phyloP scores from a whole-genome alignment of 2,329 filamentous ascomycete genomes.

The Thielaviopsis musarum region DNA sequence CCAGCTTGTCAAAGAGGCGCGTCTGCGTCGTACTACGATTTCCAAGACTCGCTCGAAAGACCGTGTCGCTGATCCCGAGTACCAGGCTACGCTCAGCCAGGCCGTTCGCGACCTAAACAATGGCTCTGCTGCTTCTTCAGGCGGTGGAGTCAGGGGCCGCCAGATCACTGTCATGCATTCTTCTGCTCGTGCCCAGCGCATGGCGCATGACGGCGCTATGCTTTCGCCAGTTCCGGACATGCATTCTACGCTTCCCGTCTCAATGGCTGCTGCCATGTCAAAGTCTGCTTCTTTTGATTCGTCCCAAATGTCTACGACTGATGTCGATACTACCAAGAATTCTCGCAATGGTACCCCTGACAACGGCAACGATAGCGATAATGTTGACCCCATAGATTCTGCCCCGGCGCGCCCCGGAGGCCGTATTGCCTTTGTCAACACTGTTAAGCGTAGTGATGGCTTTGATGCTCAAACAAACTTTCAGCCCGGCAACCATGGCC shows the following conservation, averaged over 20 bases:
- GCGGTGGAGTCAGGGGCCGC: constrained; percentile 43
- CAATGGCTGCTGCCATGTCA: constrained; percentile 20
- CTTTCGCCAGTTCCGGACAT: constrained; percentile 8
- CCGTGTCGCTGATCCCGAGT: constrained; percentile 19
- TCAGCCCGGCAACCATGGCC: constrained; percentile 4
- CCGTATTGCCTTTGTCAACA: constrained; percentile 50
- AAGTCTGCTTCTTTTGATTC: constrained; percentile 12
- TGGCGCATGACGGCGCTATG: constrained; percentile 41
- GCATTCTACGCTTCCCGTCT: constrained; percentile 22
- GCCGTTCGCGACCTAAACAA: neutral
- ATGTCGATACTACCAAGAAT: constrained; percentile 2
- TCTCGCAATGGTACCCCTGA: constrained; percentile 2
- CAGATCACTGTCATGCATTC: constrained; percentile 49
- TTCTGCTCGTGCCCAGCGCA: constrained; percentile 34
- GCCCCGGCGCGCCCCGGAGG: neutral
- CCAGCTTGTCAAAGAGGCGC: constrained; percentile 59
- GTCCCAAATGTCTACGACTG: constrained; percentile 1
- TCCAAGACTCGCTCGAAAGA: constrained; percentile 29
- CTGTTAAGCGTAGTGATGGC: constrained; percentile 43
- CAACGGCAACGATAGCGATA: constrained; percentile 2
- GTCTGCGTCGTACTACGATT: constrained; percentile 46
- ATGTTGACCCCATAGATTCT: constrained; percentile 1
- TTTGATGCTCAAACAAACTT: constrained; percentile 18
- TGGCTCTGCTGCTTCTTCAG: neutral
- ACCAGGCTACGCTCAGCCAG: constrained; percentile 12